phyloP scores from a whole-genome alignment of 2,329 filamentous ascomycete species.

The Aureobasidium melanogenum region DNA sequence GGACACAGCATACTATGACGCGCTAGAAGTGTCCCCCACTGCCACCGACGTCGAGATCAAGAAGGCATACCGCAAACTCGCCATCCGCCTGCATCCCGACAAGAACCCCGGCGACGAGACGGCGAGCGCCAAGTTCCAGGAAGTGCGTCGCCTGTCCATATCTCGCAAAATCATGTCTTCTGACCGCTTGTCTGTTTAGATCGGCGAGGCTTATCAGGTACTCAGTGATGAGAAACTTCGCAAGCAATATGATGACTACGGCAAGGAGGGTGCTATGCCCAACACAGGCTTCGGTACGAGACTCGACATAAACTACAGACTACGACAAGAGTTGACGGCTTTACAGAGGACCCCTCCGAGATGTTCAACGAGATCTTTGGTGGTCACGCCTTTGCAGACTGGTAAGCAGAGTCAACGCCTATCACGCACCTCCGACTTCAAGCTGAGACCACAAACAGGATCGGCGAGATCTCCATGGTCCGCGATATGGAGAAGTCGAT shows the following conservation, averaged over 20 bases:
- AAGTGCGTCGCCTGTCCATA: constrained; percentile 42
- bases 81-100: constrained; percentile 90
- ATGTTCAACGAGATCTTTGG: constrained; percentile 99
- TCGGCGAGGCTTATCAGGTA: constrained; percentile 67
- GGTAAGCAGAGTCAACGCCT: constrained; percentile 31
- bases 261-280: constrained; percentile 89
- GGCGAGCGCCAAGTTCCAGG: constrained; percentile 89
- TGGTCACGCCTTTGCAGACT: constrained; percentile 88
- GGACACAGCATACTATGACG: constrained; percentile 83
- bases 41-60: constrained; percentile 91
- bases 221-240: constrained; percentile 81
- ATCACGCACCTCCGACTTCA: not conserved
- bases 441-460: constrained; percentile 33
- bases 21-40: constrained; percentile 71
- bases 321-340: constrained; percentile 13
- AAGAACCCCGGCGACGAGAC: constrained; percentile 97
- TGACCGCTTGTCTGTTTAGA: constrained; percentile 30
- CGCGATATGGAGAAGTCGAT: constrained; percentile 96
- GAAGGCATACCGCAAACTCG: constrained; percentile 78
- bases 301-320: not conserved
- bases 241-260: constrained; percentile 91
- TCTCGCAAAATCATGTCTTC: not conserved
- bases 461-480: constrained; percentile 97
- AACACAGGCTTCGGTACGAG: constrained; percentile 72
- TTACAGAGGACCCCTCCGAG: constrained; percentile 73